Conservation (phyloP, 1,284 basidiomycete species). For the Trametes hirsuta region DNA sequence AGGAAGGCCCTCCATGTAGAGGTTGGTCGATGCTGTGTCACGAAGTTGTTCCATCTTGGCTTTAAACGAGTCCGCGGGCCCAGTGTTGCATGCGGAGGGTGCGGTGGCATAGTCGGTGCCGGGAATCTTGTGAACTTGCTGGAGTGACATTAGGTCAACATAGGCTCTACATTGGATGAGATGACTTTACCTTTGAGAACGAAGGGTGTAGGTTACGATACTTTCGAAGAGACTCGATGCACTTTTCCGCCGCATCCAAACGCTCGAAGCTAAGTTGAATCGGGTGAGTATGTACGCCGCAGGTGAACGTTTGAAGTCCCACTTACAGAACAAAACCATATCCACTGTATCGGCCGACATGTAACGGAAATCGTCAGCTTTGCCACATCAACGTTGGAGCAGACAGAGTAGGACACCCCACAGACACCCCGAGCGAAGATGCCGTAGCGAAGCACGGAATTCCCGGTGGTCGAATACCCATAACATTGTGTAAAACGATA, state of each 20-base stretch:
- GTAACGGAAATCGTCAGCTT: background rate
- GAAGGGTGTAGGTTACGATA: slow-evolving; percentile 78
- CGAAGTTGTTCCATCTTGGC: slow-evolving; percentile 69
- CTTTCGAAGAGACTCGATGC: slow-evolving; percentile 65
- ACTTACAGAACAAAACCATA: slow-evolving; percentile 82
- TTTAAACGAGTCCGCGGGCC: slow-evolving; percentile 60
- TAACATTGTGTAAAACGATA: background rate
- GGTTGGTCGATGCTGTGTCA: slow-evolving; percentile 65
- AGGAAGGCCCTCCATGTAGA: slow-evolving; percentile 78
- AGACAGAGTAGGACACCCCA: too few relatives aligned
- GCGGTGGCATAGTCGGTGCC: slow-evolving; percentile 56
- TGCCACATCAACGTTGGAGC: too few relatives aligned
- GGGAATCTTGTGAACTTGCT: slow-evolving; percentile 81
- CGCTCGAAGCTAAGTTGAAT: slow-evolving; percentile 54
- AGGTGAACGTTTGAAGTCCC: background rate
- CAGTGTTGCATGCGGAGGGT: slow-evolving; percentile 19
- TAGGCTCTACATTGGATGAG: background rate
- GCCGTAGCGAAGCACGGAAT: too few relatives aligned
- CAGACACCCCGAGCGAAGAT: too few relatives aligned
- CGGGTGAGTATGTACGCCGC: background rate
- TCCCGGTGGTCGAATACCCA: too few relatives aligned
- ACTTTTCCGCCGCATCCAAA: slow-evolving; percentile 66
- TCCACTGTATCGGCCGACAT: slow-evolving; percentile 47
- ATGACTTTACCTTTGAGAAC: slow-evolving; percentile 55
- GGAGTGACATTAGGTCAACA: background rate